Conservation (phyloP, 2,329 filamentous ascomycete species). For the Beauveria sp. region DNA sequence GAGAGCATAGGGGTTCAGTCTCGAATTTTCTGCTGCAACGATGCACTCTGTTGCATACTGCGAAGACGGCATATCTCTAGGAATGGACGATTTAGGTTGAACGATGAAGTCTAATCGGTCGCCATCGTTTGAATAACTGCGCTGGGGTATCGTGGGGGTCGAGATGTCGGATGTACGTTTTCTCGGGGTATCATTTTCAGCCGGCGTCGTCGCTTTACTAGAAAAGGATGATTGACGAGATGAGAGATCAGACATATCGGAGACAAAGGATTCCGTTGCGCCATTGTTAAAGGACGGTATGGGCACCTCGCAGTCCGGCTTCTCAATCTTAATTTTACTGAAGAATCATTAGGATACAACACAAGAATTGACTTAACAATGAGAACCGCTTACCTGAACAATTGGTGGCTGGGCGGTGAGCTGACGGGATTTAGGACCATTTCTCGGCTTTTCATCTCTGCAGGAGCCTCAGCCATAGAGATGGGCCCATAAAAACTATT, state of each 20-base stretch:
- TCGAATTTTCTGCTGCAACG: conserved; percentile 77
- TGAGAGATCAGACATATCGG: conserved; percentile 49
- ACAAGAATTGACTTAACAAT: not conserved
- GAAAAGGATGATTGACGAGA: conserved; percentile 47
- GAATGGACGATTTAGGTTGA: conserved; percentile 76
- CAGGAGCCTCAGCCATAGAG: not conserved
- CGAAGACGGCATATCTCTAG: conserved; percentile 59
- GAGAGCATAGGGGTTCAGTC: conserved; percentile 81
- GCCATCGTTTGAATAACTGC: conserved; percentile 22
- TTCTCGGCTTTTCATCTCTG: not conserved
- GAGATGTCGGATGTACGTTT: conserved; percentile 17
- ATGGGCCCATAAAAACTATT: not conserved
- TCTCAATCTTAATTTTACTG: conserved; percentile 5
- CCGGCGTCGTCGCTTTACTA: conserved; percentile 57
- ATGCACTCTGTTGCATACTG: conserved; percentile 92
- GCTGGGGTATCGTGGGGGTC: not conserved
- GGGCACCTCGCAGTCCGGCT: not conserved
- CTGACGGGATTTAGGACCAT: not conserved
- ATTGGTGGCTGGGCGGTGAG: not conserved
- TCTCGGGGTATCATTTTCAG: conserved; percentile 31
- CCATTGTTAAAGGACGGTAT: conserved; percentile 12
- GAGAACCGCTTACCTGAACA: not conserved
- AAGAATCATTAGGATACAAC: not conserved
- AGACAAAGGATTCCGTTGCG: conserved; percentile 37
- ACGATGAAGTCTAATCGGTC: conserved; percentile 46